Conservation (phyloP, 2,329 filamentous ascomycete species). For the Penicillium sp. region DNA sequence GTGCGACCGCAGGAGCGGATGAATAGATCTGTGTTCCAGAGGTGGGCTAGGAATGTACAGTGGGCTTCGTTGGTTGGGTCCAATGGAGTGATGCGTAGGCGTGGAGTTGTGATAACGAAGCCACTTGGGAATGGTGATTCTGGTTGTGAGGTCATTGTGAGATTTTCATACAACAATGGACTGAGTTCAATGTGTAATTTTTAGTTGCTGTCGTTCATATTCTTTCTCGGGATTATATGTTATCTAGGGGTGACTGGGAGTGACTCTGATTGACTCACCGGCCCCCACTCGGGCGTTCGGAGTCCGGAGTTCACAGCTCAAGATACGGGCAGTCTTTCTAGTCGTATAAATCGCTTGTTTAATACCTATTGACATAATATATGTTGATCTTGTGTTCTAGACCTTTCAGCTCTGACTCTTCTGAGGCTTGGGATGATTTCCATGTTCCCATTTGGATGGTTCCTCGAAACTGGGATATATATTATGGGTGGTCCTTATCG, state of each 20-base stretch:
- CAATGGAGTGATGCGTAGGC: conserved; percentile 19
- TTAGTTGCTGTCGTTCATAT: background rate
- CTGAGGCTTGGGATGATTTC: too few relatives aligned
- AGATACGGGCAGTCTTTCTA: too few relatives aligned
- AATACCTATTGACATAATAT: too few relatives aligned
- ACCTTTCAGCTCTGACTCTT: too few relatives aligned
- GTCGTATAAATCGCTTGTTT: too few relatives aligned
- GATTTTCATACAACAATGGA: background rate
- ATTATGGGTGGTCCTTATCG: too few relatives aligned
- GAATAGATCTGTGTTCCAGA: conserved; percentile 23
- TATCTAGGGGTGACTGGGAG: background rate
- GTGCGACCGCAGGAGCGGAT: conserved; percentile 13
- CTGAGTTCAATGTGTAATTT: background rate
- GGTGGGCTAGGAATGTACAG: conserved; percentile 14
- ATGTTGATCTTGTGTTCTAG: too few relatives aligned
- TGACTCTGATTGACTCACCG: background rate
- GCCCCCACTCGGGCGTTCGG: background rate
- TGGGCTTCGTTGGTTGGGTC: conserved; percentile 11
- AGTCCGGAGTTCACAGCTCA: background rate
- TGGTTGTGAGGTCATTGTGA: conserved; percentile 1
- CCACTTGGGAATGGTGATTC: conserved; percentile 8
- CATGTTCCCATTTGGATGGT: too few relatives aligned
- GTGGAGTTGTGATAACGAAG: conserved; percentile 14
- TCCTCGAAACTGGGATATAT: too few relatives aligned
- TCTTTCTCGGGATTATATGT: background rate